Evolutionary conservation across 139 green algal genomes (phyloP).

Genomic region (Microglena sp.): DNA sequence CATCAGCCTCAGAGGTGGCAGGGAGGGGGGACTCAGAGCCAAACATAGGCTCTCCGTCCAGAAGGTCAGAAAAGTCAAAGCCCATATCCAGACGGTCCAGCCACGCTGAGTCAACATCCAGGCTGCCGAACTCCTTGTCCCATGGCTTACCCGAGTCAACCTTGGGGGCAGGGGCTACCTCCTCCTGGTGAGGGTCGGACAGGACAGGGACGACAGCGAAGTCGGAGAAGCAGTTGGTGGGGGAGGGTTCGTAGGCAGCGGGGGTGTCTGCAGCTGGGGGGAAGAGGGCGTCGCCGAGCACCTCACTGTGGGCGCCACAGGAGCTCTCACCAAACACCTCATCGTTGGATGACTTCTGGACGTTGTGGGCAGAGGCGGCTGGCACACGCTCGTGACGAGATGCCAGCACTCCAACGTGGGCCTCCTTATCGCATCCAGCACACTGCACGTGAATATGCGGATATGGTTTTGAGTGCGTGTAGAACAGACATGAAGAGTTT

Average conservation of each 20-base stretch:
- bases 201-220: neutral
- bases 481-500: too few species aligned
- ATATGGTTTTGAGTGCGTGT: too few species aligned
- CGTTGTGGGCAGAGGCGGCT: too few species aligned
- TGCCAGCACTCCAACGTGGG: too few species aligned
- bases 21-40: neutral
- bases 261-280: neutral
- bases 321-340: too few species aligned
- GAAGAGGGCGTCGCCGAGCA: too few species aligned
- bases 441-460: too few species aligned
- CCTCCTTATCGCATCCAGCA: too few species aligned
- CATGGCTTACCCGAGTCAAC: constrained; percentile 5
- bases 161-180: neutral
- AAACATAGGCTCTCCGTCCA: neutral
- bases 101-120: constrained; percentile 38
- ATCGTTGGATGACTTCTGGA: too few species aligned
- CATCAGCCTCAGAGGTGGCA: neutral
- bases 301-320: too few species aligned
- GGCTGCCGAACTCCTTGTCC: too few species aligned
- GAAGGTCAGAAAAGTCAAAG: constrained; percentile 38
- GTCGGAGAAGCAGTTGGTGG: neutral
- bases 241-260: neutral
- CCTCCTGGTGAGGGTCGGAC: neutral
- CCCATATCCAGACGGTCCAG: constrained; percentile 35
- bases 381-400: too few species aligned